Evolutionary conservation across 2,329 filamentous ascomycete species (phyloP), one percentile per base, ranked within the genome.

Genomic region (Metarhizium robertsii): DNA sequence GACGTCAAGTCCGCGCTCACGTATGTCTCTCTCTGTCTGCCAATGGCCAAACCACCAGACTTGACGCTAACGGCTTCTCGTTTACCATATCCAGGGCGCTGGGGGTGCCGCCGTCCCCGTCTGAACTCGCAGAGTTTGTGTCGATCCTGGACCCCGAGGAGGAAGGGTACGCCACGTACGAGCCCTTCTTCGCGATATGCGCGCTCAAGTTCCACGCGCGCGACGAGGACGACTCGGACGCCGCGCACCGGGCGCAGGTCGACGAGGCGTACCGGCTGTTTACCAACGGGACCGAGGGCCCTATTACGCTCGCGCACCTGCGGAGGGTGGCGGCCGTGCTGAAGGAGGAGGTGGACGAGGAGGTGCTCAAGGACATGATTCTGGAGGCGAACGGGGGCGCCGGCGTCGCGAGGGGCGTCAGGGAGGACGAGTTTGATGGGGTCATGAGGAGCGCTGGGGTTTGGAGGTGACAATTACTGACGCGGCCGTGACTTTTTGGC

Each of bases 311-410:
- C 32, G 80, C 79, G 16, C 87, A 95, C 71, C 73, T 99, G 67
- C 82, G 83, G 66, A 79, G 87, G 64, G 86, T 96, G 54, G 91
- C 92, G 46, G 84, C 82, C 62, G 82, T 90, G 63, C 73, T 99
- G 64, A 89, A 90, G 71, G 90, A 96, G 72, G 90, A 86, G 59
- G 85, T 95, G 29, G 82, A 83, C 57, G 94, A 97, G 64, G 86
- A 90, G 51, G 72, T 95, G 66, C 74, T 99, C 66, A 84, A 83
- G 73, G 91, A 96, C 74, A 99, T 99, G 94, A 87, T 99, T 56
- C 75, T 91, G 51, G 92, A 97, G 76, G 94, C 92, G 51, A 96
- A 95, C 70, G 89, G 88, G 2, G 90, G 89, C 1, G 83, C 79
- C 4, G 86, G 87, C 16, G 80, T 88, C 11, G 81, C 77, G 42